Evolutionary conservation across 1,284 basidiomycete species (phyloP), one percentile per base, ranked within the genome.

Genomic region (Naganishia sp.): DNA sequence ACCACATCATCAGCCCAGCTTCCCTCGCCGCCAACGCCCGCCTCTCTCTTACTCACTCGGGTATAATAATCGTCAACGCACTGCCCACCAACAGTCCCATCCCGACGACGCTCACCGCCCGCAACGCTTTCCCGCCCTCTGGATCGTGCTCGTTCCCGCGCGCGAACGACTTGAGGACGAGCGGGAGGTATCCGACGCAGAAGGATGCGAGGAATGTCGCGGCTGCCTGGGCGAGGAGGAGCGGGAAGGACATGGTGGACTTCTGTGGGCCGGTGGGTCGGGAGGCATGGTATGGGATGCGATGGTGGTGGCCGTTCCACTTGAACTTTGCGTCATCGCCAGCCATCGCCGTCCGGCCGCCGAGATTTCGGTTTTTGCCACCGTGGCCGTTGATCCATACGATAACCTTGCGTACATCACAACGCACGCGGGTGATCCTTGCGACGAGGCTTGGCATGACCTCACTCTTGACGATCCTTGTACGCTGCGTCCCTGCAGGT

Each of bases 41-140:
- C 21, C 21, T 21, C 0, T 1, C 21, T 21, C 21, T 0, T 21
- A 74, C 88, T 74, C 77, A 91, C 90, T 96, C 93, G 23, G 93
- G 93, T 65, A 96, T 89, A 73, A 96, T 91, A 36, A 96, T 87
- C 11, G 91, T 90, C 70, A 96, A 80, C 0, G 92, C 92, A 6
- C 92, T 89, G 16, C 93, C 93, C 28, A 95, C 84, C 28, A 96
- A 83, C 21, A 96, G 80, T n/a, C 93, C 93, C 36, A 88, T 89
- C 25, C 90, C 88, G 28, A 92, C 77, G 44, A 85, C 85, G 10
- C 48, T 86, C 85, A 64, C 90, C 77, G 77, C 68, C 75, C 78
- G 80, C 36, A 7, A 39, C 36, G 9, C 36, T 39, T 39, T 39
- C 10, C 36, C 36, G 10, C 36, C 36, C 36, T 39, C 36, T 2